Conservation (phyloP, 2,329 filamentous ascomycete genomes). For the Paramyrothecium sp. region DNA sequence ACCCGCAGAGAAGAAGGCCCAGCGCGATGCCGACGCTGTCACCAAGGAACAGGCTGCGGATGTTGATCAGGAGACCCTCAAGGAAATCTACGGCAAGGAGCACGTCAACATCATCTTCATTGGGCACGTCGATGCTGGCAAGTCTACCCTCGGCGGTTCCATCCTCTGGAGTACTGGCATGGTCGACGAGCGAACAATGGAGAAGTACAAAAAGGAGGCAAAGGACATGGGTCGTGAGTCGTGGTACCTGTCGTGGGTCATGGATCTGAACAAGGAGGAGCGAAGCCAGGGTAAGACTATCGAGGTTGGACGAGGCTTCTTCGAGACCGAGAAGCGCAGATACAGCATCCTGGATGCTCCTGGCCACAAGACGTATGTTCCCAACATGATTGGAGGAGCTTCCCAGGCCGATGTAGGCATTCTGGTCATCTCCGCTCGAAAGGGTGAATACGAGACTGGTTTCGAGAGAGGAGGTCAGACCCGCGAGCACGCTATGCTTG, state of each 20-base stretch:
- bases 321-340: constrained; percentile 92
- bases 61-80: constrained; percentile 70
- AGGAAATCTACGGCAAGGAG: constrained; percentile 95
- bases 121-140: constrained; percentile 96
- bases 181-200: constrained; percentile 98
- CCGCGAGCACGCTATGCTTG: constrained; percentile 94
- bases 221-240: constrained; percentile 96
- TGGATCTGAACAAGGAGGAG: constrained; percentile 96
- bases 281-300: constrained; percentile 96
- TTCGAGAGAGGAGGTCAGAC: constrained; percentile 97
- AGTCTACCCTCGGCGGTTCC: constrained; percentile 91
- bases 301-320: constrained; percentile 92
- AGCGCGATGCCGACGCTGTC: constrained; percentile 77
- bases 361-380: constrained; percentile 96
- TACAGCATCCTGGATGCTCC: constrained; percentile 98
- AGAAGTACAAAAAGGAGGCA: constrained; percentile 96
- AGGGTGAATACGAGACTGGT: constrained; percentile 98
- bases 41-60: constrained; percentile 78
- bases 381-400: constrained; percentile 96
- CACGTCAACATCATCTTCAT: constrained; percentile 95
- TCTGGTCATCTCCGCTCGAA: constrained; percentile 91
- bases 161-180: constrained; percentile 94
- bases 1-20: constrained; percentile 46
- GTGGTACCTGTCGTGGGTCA: constrained; percentile 98
- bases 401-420: constrained; percentile 93